Evolutionary conservation across 2,329 filamentous ascomycete genomes (phyloP), one percentile per base, ranked within the genome.

Genomic region (Paraconiothyrium brasiliense): DNA sequence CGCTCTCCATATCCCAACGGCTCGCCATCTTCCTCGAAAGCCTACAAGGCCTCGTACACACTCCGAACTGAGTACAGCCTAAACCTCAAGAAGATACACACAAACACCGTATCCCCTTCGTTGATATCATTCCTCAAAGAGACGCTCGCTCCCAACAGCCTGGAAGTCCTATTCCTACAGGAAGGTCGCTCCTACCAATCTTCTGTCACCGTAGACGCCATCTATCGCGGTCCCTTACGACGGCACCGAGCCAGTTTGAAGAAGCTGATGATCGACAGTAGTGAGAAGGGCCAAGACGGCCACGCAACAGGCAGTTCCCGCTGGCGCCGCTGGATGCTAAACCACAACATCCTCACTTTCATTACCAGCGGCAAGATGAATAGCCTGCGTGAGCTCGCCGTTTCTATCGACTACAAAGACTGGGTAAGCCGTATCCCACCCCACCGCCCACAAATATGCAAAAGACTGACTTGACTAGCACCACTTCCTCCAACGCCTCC

Each of bases 161-260:
- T 95, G n/a, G 90, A 95, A 76, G 89, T 89, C 9, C 82, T 95
- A 10, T 93, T 93, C 73, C 78, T 95, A 52, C 91, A 94, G 76
- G 90, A 94, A 81, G 73, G 85, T 68, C 76, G 84, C 61, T 74
- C 78, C 24, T 83, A 85, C 76, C 76, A 82, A n/a, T 85, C 87
- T 0, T 80, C 80, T 8, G 89, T 94, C 0, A 84, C 86, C 3
- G 85, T 94, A 58, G 88, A 92, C 39, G 82, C 87, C 20, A 90
- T 95, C 64, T 93, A 92, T 78, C 86, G 86, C 60, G 87, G 88
- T 13, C 86, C 90, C 7, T 80, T 95, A 59, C 87, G 87, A 65
- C 84, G 89, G n/a, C 92, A 95, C 76, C 85, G 87, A 27, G 79
- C 80, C 39, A 94, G 91, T 74, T 80, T 95, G 49, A 88, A 84